phyloP scores from a whole-genome alignment of 345 rosid genomes.

The Rhodamnia rubescens region DNA sequence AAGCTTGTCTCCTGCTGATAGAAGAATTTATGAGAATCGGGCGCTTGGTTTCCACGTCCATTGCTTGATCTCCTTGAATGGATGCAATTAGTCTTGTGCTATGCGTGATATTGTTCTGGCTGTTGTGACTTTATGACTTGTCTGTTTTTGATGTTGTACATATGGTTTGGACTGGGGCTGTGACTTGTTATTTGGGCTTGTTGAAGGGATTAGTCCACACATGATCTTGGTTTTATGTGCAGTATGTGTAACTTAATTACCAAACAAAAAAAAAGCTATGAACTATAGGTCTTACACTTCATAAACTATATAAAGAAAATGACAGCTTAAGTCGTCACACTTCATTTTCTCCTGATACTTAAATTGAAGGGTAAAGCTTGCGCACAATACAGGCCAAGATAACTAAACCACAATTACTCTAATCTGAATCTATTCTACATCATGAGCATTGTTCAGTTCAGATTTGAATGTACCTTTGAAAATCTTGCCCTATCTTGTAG shows the following conservation, averaged over 20 bases:
- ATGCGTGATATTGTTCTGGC: background rate
- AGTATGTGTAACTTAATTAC: background rate
- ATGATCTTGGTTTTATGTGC: background rate
- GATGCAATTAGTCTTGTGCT: background rate
- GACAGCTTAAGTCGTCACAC: background rate
- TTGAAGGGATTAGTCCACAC: background rate
- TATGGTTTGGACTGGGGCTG: background rate
- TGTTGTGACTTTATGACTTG: no score
- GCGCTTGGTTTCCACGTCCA: background rate
- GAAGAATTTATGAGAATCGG: background rate
- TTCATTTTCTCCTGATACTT: background rate
- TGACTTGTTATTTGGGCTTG: background rate
- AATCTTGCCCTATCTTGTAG: slow-evolving; percentile 79
- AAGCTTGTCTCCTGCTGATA: background rate
- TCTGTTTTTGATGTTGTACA: background rate
- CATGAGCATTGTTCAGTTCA: background rate
- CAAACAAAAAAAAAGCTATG: background rate
- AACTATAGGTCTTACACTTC: background rate
- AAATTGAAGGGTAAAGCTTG: background rate
- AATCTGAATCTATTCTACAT: background rate
- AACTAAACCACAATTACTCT: background rate
- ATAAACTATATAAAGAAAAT: background rate
- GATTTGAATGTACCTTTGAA: slow-evolving; percentile 45
- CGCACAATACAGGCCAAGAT: background rate
- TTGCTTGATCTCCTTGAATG: background rate